Base-by-base conservation (phyloP, 495 filamentous ascomycete species). In the Daldinia decipiens region DNA sequence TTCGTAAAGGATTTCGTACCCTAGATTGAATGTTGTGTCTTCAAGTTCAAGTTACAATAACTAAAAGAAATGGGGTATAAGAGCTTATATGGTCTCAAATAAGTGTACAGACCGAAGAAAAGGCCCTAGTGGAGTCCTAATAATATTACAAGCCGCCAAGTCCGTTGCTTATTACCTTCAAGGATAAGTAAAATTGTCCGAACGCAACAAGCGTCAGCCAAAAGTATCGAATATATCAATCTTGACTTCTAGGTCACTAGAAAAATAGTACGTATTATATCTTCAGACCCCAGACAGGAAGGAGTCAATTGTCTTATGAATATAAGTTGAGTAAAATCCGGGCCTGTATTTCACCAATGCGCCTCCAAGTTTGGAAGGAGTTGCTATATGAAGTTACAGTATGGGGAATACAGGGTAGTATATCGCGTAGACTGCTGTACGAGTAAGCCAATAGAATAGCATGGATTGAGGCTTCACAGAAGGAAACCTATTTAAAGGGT, bases 351-450 rank as follows among this genome's bases (percentile, higher is more conserved):
- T 27, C 55, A 54, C 31, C 34, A n/a, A 26, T 19, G 32, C 7
- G 13, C 13, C 32, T 45, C 56, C 51, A 12, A 11, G 47, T 36
- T 55, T 47, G 34, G 64, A 67, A 67, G 64, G 63, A 67, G 56
- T 36, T 53, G 3, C 11, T n/a, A 54, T 17, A 31, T 13, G 34
- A 13, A 36, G 34, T 34, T 36, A 36, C 34, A 13, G 34, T 36
- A 36, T 36, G 39, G n/a, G 24, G 24, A 34, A 19, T 36, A 29
- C 5, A 27, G 17, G 32, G 54, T 24, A 19, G 7, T 12, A 57
- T 32, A 12, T 57, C 12, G 8, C 31, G 13, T 17, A 32, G 13
- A 12, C 15, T 38, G 13, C 12, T 27, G 27, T 62, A 62, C 65
- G 59, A 68, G 21, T 34, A 51, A 32, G 59, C 65, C 59, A 68